Conservation (phyloP, 1,284 basidiomycete species). For the Calocybe gambosa region DNA sequence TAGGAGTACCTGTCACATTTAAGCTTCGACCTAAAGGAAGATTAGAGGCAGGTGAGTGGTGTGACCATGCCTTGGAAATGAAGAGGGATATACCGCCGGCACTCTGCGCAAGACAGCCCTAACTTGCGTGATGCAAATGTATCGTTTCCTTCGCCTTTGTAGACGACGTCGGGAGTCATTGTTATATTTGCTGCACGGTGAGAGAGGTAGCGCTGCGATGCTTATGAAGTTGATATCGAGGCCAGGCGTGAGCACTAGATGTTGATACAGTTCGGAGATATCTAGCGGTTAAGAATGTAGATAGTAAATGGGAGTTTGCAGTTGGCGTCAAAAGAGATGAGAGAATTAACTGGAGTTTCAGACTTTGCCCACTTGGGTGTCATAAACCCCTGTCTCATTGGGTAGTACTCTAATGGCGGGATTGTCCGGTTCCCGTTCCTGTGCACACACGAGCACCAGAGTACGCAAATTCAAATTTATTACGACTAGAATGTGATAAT, state of each 20-base stretch:
- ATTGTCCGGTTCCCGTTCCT: conserved; percentile 12
- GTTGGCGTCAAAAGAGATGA: background rate
- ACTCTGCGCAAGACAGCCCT: conserved; percentile 45
- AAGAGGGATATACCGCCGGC: conserved; percentile 33
- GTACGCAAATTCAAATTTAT: no score
- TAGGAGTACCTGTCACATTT: conserved; percentile 42
- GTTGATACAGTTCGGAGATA: background rate
- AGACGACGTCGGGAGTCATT: conserved; percentile 2
- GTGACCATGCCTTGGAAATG: background rate
- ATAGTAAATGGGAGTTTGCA: background rate
- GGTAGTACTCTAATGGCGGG: conserved; percentile 4
- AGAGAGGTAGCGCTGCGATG: background rate
- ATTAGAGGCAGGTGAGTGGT: conserved; percentile 5
- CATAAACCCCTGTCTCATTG: conserved; percentile 7
- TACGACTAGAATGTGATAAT: no score
- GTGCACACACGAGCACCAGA: no score
- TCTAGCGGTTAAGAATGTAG: conserved; percentile 1
- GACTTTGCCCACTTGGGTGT: background rate
- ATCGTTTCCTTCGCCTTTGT: conserved; percentile 10
- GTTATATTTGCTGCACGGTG: background rate
- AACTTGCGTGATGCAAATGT: conserved; percentile 21
- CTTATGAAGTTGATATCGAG: background rate
- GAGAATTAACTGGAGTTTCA: background rate
- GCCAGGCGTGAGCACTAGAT: background rate
- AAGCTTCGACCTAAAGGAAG: conserved; percentile 39